Evolutionary conservation across 1,284 basidiomycete species (phyloP), one percentile per base, ranked within the genome.

Genomic region (Pseudozyma tsukubaensis): DNA sequence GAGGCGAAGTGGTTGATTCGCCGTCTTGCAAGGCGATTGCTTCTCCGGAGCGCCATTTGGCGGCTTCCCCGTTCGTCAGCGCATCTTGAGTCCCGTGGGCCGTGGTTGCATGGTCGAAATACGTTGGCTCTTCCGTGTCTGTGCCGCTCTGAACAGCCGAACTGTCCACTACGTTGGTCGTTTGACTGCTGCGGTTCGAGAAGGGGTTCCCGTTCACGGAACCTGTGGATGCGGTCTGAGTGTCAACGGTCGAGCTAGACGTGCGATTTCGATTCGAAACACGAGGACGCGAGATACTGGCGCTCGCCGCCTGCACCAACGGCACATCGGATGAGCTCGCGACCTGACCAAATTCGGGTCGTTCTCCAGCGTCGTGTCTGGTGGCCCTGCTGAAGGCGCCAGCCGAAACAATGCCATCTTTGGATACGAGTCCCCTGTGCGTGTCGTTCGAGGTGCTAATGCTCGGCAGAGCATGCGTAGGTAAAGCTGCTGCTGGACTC

Each of bases 251-350:
- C 4, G 67, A 66, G 24, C 63, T 66, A 14, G 59, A 63, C 5
- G 59, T 61, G 11, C 66, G 21, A 19, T 70, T 44, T 12, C 54
- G 21, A 18, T 70, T 63, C 13, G 59, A 48, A 0, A 37, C 54
- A 4, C 71, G 56, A 0, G 71, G 67, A 0, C 68, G 50, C 2
- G 59, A 64, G 18, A 75, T 71, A 53, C 60, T 71, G 18, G 62
- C 35, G 43, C 59, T 57, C 29, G 53, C 43, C 3, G 66, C 50
- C 16, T 51, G 40, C 2, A 75, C 64, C 7, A 75, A 51, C 4
- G 72, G 60, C 13, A 75, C 50, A 39, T 75, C 68, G 1, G 72
- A 75, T 1, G 68, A 71, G 57, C 68, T 71, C 0, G 72, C 45
- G 0, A 70, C 61, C 1, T 75, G 63, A 11, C 72, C 72, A 34